phyloP scores from a whole-genome alignment of 306 rosid genomes.

The Myrica gale region DNA sequence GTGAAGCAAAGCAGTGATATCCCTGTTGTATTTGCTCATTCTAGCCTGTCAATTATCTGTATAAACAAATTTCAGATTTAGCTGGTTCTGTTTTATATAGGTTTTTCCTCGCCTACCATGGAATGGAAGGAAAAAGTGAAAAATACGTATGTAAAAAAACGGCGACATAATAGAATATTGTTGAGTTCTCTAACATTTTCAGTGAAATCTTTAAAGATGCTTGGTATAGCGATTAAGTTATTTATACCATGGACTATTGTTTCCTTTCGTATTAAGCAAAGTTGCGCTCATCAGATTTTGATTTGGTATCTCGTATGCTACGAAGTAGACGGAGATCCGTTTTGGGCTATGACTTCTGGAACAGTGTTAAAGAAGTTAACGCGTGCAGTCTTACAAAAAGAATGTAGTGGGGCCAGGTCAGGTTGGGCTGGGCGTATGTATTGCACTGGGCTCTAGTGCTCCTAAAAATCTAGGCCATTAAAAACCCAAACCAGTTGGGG shows the following conservation, averaged over 20 bases:
- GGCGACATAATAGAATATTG: conserved; percentile 25
- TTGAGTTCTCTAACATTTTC: background rate
- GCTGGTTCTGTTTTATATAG: conserved; percentile 32
- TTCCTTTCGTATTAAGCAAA: too few species aligned
- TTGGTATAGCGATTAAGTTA: background rate
- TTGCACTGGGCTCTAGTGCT: too few species aligned
- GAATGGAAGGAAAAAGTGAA: conserved; percentile 16
- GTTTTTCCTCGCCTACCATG: conserved; percentile 31
- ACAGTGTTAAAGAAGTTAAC: too few species aligned
- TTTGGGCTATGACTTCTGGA: too few species aligned
- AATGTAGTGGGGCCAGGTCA: too few species aligned
- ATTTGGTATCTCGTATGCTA: too few species aligned
- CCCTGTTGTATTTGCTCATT: conserved; percentile 24
- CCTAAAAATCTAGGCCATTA: too few species aligned
- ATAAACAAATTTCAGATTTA: conserved; percentile 35
- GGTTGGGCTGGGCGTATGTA: too few species aligned
- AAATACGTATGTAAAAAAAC: conserved; percentile 35
- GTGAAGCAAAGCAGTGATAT: conserved; percentile 16
- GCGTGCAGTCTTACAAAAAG: too few species aligned
- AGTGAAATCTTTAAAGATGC: conserved; percentile 6
- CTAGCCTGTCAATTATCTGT: conserved; percentile 13
- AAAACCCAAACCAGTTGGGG: too few species aligned
- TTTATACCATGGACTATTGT: background rate
- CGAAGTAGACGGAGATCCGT: too few species aligned
- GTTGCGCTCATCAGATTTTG: too few species aligned